Percentiles rank a stretch among this genome's conserved stretches.
phyloP scores from a whole-genome alignment of 2,329 filamentous ascomycete genomes.

The Aspergillus tubingensis region DNA sequence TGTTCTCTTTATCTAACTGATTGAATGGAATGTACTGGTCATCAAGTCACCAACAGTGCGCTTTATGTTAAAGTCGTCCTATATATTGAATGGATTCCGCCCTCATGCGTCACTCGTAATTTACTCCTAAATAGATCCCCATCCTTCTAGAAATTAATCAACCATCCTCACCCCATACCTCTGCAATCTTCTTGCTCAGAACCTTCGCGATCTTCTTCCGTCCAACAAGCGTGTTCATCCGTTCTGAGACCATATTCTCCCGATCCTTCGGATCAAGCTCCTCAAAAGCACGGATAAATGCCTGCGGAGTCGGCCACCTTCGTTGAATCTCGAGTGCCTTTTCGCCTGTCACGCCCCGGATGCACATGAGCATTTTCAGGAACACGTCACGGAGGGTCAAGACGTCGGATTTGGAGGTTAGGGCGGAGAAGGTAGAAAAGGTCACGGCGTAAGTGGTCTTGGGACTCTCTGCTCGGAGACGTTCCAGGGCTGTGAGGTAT shows the following conservation, averaged over 20 bases:
- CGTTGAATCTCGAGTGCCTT: slow-evolving; percentile 79
- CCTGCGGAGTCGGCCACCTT: slow-evolving; percentile 72
- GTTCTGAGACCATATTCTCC: slow-evolving; percentile 60
- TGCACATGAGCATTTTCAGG: slow-evolving; percentile 85
- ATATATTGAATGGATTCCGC: too few relatives aligned
- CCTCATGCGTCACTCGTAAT: too few relatives aligned
- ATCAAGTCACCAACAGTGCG: too few relatives aligned
- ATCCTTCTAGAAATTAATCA: background rate
- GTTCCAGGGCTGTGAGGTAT: slow-evolving; percentile 64
- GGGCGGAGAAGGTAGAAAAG: slow-evolving; percentile 69
- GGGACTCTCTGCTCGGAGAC: slow-evolving; percentile 56
- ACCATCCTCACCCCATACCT: slow-evolving; percentile 63
- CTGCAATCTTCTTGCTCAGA: slow-evolving; percentile 69
- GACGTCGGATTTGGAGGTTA: slow-evolving; percentile 74
- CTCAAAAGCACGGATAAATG: slow-evolving; percentile 70
- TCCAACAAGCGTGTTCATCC: slow-evolving; percentile 61
- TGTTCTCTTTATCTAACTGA: too few relatives aligned
- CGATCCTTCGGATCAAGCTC: slow-evolving; percentile 56
- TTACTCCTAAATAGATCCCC: background rate
- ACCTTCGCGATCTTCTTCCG: slow-evolving; percentile 68
- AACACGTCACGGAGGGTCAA: slow-evolving; percentile 74
- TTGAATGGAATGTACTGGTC: too few relatives aligned
- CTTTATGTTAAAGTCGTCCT: too few relatives aligned
- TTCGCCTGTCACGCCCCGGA: slow-evolving; percentile 71
- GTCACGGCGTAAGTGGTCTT: slow-evolving; percentile 61